Base-by-base conservation (phyloP, 805 yeast species). In the Nakazawaea ambrosiae region DNA sequence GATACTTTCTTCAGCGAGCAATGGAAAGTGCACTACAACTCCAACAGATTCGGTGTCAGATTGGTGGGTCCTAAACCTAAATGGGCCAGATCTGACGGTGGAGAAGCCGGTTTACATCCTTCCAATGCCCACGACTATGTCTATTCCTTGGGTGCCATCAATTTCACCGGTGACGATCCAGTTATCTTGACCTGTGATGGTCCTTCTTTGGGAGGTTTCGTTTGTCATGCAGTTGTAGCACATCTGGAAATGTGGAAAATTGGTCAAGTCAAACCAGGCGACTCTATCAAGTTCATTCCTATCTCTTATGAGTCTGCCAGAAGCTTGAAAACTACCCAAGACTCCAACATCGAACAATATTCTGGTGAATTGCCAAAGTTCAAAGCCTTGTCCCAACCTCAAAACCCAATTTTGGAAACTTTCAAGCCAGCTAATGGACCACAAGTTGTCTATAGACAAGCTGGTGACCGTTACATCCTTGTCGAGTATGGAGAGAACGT, bases 101-200 rank as follows among this genome's bases (percentile, higher is more conserved):
- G 97, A 43, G 96, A 88, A 51, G 98, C 92, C 41, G 98, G 98
- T 40, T 69, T 90, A 54, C 98, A 90, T 65, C 98, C 98, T 34
- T 88, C 97, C n/a, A 90, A 90, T 61, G 89, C 96, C 30, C 97
- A 90, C 57, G 98, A 90, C 65, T 92, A 90, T 54, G 97, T 90
- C 37, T 90, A 90, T 58, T 87, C 97, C 1, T 65, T 88, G 37
- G 97, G 98, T 50, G 97, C 98, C 20, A 81, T 90, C 58, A 92
- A 92, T 62, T 92, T 92, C 58, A 92, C 97, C 25, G 98, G 98
- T 61, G 97, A 92, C 62, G 97, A 90, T 61, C 97, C 97, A 1
- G 98, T 90, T 24, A 88, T 90, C 46, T 70, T 90, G 58, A 87
- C 97, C 2, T 86, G 97, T 55, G 98, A 90, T 63, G 97, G 97